Conservation (phyloP, 164 flowering plant genomes). For the Vitis labrusca region DNA sequence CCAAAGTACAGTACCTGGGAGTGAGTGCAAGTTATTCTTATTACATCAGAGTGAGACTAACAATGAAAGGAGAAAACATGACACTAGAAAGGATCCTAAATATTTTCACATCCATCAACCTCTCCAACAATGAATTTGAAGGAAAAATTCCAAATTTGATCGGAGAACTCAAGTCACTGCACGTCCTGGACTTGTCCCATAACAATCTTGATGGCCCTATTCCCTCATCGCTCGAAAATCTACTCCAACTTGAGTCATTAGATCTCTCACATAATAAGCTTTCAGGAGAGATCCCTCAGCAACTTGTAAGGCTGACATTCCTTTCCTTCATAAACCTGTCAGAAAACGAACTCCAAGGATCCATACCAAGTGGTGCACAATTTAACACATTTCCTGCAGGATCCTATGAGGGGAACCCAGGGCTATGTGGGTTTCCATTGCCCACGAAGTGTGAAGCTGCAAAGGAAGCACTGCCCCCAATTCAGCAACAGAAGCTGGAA, state of each 20-base stretch:
- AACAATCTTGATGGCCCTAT: slow-evolving; percentile 4
- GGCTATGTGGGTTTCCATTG: too few species aligned
- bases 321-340: not conserved
- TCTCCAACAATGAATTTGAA: slow-evolving; percentile 6
- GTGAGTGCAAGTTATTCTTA: not conserved
- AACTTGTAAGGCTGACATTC: not conserved
- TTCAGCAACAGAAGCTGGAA: too few species aligned
- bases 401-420: too few species aligned
- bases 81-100: not conserved
- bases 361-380: too few species aligned
- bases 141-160: slow-evolving; percentile 8
- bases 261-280: slow-evolving; percentile 10
- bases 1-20: not conserved
- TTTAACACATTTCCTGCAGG: too few species aligned
- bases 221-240: slow-evolving; percentile 2
- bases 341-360: too few species aligned
- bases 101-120: slow-evolving; percentile 5
- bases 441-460: too few species aligned
- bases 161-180: slow-evolving; percentile 6
- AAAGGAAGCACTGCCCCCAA: too few species aligned
- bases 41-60: not conserved
- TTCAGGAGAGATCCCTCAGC: slow-evolving; percentile 3
- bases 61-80: not conserved
- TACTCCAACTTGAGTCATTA: slow-evolving; percentile 4
- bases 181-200: not conserved